phyloP scores from a whole-genome alignment of 2,329 filamentous ascomycete genomes.

The Cytospora piceae region DNA sequence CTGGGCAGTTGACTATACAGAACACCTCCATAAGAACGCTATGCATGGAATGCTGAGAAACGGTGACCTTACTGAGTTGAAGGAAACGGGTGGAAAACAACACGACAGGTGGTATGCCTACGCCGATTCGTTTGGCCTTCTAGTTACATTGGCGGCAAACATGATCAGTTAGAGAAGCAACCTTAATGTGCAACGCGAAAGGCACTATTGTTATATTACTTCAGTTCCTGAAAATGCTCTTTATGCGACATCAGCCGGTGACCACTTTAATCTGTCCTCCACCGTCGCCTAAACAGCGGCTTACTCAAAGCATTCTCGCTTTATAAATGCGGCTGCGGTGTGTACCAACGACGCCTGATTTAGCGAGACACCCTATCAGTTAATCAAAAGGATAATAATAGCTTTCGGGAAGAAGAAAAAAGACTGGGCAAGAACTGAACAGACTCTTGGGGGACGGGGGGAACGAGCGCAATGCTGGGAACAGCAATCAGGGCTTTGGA shows the following conservation, averaged over 20 bases:
- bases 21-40: slow-evolving; percentile 19
- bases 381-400: no score
- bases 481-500: no score
- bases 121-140: slow-evolving; percentile 24
- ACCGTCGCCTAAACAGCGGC: no score
- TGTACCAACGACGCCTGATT: no score
- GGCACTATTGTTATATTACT: slow-evolving; percentile 8
- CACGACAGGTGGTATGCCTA: slow-evolving; percentile 25
- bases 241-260: slow-evolving; percentile 3
- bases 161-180: slow-evolving; percentile 22
- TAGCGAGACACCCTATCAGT: no score
- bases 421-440: no score
- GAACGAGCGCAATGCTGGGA: no score
- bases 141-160: slow-evolving; percentile 22
- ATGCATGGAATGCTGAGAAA: slow-evolving; percentile 25
- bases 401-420: no score
- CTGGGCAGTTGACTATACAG: slow-evolving; percentile 20
- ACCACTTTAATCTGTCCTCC: no score
- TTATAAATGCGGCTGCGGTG: no score
- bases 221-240: background rate
- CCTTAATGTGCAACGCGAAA: slow-evolving; percentile 2
- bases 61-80: slow-evolving; percentile 22
- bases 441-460: no score
- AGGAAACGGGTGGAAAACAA: slow-evolving; percentile 17
- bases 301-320: no score